Evolutionary conservation across 352 stramenopile species (phyloP).

Genomic region (Nothophytophthora sp.): DNA sequence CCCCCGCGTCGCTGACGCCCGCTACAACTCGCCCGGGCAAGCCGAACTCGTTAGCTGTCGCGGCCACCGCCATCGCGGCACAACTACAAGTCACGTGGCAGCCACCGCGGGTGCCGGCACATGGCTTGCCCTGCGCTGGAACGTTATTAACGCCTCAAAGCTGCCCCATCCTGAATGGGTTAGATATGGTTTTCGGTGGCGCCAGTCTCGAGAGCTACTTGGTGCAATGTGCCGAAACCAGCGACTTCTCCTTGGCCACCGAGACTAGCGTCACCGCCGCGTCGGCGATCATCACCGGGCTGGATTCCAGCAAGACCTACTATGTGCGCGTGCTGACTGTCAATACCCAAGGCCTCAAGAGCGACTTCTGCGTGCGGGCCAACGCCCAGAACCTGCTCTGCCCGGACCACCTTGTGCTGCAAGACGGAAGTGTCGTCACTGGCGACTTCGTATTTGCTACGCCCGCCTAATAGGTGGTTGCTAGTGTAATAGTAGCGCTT

Average conservation of each 20-base stretch:
- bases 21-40: constrained; percentile 67
- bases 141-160: constrained; percentile 51
- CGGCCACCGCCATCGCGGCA: constrained; percentile 24
- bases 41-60: constrained; percentile 49
- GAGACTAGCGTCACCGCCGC: constrained; percentile 69
- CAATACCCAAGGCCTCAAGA: constrained; percentile 78
- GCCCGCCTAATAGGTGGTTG: background rate
- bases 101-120: constrained; percentile 54
- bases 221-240: constrained; percentile 86
- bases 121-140: constrained; percentile 70
- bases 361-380: constrained; percentile 66
- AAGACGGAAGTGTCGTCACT: constrained; percentile 61
- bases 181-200: constrained; percentile 92
- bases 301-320: constrained; percentile 80
- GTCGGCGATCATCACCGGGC: constrained; percentile 51
- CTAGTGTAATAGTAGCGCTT: too few relatives aligned
- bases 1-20: constrained; percentile 48
- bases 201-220: constrained; percentile 91
- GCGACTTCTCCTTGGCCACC: constrained; percentile 70
- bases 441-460: constrained; percentile 38
- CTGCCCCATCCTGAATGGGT: constrained; percentile 62
- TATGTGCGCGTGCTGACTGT: constrained; percentile 81
- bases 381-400: constrained; percentile 67
- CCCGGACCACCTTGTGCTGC: constrained; percentile 69
- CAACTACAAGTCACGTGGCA: constrained; percentile 71